Base-by-base conservation (phyloP, 768 basidiomycete genomes). In the Phylloporus sp. region DNA sequence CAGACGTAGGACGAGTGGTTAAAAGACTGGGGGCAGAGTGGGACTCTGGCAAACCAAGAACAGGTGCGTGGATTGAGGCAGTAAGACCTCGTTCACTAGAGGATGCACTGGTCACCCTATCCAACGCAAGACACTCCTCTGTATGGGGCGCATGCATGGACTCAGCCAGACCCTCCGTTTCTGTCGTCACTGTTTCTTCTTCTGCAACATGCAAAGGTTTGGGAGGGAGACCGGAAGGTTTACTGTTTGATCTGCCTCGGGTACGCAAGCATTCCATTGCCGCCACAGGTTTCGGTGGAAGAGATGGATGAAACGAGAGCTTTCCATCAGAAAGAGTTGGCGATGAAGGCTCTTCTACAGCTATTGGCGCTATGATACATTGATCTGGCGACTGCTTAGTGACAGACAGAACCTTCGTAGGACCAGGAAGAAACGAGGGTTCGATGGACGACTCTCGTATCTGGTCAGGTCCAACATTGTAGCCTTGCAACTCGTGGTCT, bases 1-100 rank as follows among this genome's bases (percentile, higher is more conserved):
- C 47, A 35, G 68, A 47, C 23, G 65, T 43, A 52, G 64, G 22
- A 24, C 72, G 62, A 55, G 64, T 65, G 13, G 79, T 72, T 18
- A 65, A 36, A 34, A 66, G 55, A 31, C 45, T 62, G 34, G 69
- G 60, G 10, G 74, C 71, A 22, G 77, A 76, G 49, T 64, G 60
- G 22, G 64, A 64, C 32, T 66, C 68, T 16, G 78, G 72, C 36
- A 76, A 58, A 27, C 68, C 65, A 41, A 58, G 43, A 50, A 70
- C 62, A 39, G 79, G 77, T 1, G 83, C 82, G 60, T 85, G 80
- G 20, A 84, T 82, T 2, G 84, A 85, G 39, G 79, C 76, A 35
- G 66, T 29, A 16, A 80, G 69, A 45, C 77, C 74, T 35, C 69
- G 68, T 28, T 68, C 67, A 29, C 55, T 58, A 38, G 68, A 60